Conservation (phyloP, 2,329 filamentous ascomycete genomes). For the Neonectria punicea region DNA sequence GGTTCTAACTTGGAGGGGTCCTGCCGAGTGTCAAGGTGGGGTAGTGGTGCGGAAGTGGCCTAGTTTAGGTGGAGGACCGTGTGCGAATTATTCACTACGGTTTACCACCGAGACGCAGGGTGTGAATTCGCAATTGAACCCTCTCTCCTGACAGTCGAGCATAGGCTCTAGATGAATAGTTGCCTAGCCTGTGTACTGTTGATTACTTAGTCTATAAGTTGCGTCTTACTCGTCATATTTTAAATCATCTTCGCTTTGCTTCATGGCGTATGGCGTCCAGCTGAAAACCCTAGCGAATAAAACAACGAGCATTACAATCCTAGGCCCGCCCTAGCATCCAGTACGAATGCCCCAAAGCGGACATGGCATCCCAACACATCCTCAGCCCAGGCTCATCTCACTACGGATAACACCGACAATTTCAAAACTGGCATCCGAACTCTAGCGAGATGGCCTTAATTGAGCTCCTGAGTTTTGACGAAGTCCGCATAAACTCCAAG, state of each 20-base stretch:
- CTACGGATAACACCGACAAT: neutral
- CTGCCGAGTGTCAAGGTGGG: constrained; percentile 44
- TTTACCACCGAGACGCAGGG: neutral
- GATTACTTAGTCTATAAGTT: neutral
- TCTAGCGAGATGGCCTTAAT: neutral
- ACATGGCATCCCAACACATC: neutral
- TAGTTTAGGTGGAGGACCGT: neutral
- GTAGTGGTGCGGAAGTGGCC: constrained; percentile 36
- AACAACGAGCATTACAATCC: constrained; percentile 20
- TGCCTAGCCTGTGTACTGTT: too few relatives aligned
- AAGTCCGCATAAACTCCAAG: neutral
- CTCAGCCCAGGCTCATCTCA: neutral
- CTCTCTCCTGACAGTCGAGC: neutral
- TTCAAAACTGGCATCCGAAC: neutral
- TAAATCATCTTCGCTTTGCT: neutral
- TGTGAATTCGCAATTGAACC: neutral
- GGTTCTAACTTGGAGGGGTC: constrained; percentile 31
- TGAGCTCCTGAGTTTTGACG: neutral
- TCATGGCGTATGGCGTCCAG: neutral
- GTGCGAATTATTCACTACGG: constrained; percentile 10
- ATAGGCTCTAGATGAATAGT: too few relatives aligned
- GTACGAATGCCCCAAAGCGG: neutral
- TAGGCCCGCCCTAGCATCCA: neutral
- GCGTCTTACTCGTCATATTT: neutral
- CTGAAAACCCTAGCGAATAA: constrained; percentile 23